phyloP scores from a whole-genome alignment of 169 alveolate genomes.

The Cryptosporidium sp. region DNA sequence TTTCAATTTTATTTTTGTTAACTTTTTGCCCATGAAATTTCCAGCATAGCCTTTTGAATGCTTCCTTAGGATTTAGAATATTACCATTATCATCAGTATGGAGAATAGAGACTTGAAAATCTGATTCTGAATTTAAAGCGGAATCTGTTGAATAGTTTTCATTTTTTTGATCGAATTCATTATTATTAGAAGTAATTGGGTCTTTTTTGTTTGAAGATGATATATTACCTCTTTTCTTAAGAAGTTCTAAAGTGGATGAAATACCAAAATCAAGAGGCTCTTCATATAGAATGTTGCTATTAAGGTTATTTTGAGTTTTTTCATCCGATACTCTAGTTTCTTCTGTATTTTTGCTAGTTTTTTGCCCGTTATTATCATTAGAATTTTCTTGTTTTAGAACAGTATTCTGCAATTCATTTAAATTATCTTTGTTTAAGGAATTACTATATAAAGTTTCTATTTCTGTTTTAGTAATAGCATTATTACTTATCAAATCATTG shows the following conservation, averaged over 20 bases:
- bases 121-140: neutral
- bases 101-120: slow-evolving; percentile 4
- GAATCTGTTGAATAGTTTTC: neutral
- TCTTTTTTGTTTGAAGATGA: slow-evolving; percentile 21
- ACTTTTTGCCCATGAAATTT: slow-evolving; percentile 65
- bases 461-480: neutral
- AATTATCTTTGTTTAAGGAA: neutral
- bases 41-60: slow-evolving; percentile 67
- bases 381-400: neutral
- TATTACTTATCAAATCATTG: neutral
- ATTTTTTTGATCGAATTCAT: neutral
- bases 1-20: slow-evolving; percentile 51
- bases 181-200: neutral
- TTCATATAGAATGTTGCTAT: slow-evolving; percentile 13
- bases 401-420: neutral
- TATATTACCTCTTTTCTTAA: slow-evolving; percentile 18
- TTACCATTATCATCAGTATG: slow-evolving; percentile 70
- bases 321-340: neutral
- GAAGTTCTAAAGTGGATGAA: slow-evolving; percentile 30
- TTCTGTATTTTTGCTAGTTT: neutral
- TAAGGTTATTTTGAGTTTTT: neutral
- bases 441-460: neutral
- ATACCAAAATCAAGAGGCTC: slow-evolving; percentile 68
- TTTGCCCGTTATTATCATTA: neutral
- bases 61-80: slow-evolving; percentile 35